These are phyloP conservation scores for Brettanomyces anomalus DNA, from an alignment of 805 yeast species.

Conservation along the genomic window DNA sequence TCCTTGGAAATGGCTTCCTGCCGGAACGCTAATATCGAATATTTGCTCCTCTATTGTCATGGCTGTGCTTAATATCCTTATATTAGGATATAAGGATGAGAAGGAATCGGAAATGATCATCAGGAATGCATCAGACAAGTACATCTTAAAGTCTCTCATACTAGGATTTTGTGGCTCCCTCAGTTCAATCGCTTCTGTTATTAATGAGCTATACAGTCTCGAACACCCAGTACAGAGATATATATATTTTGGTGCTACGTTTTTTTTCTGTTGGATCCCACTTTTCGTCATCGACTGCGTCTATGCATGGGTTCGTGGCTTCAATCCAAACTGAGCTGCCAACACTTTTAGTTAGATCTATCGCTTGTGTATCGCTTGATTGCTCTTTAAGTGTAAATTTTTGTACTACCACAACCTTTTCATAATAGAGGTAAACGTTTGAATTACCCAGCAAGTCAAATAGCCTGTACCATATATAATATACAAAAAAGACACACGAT, in stretches of 20 bases:
- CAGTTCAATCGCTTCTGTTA: conserved; percentile 61
- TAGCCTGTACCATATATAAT: too few relatives aligned
- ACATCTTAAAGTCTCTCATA: conserved; percentile 17
- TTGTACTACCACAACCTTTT: too few relatives aligned
- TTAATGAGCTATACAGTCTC: conserved; percentile 47
- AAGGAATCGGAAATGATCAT: conserved; percentile 5
- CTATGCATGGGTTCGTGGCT: conserved; percentile 59
- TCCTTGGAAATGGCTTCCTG: conserved; percentile 37
- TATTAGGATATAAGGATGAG: conserved; percentile 10
- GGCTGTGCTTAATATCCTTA: conserved; percentile 12
- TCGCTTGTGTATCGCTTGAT: too few relatives aligned
- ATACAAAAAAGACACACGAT: too few relatives aligned
- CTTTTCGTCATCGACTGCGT: conserved; percentile 59
- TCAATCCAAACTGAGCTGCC: conserved; percentile 7
- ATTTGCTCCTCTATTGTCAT: conserved; percentile 15
- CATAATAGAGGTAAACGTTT: too few relatives aligned
- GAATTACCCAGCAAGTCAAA: too few relatives aligned
- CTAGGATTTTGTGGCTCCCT: conserved; percentile 22
- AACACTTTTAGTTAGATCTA: neutral
- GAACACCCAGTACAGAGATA: conserved; percentile 26
- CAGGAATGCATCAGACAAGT: conserved; percentile 7
- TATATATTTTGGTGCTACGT: conserved; percentile 40
- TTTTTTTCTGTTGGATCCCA: conserved; percentile 37
- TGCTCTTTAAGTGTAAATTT: too few relatives aligned
- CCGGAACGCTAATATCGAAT: conserved; percentile 38